Conservation (phyloP, 192 early-diverging fungal species). For the Rhizophlyctis rosea region DNA sequence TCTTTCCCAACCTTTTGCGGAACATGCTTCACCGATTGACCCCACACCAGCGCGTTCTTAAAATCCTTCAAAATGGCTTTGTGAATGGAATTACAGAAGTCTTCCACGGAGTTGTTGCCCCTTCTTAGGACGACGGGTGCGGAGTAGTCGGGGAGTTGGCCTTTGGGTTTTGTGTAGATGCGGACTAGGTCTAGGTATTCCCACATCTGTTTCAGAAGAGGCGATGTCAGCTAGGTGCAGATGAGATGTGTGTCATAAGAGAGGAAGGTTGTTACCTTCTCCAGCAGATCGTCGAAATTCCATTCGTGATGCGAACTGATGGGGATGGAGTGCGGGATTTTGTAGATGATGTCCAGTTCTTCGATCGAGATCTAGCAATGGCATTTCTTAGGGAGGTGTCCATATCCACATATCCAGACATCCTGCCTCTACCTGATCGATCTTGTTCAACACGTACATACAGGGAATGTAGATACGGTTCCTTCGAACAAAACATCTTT, state of each 20-base stretch:
- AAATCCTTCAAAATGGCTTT: constrained; percentile 89
- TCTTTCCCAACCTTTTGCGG: constrained; percentile 98
- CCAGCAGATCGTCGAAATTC: constrained; percentile 98
- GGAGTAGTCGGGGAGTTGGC: constrained; percentile 90
- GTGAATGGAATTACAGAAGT: constrained; percentile 97
- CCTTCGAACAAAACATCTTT: no score
- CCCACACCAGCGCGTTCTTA: constrained; percentile 94
- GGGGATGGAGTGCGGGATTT: constrained; percentile 90
- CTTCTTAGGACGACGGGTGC: constrained; percentile 86
- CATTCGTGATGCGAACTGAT: constrained; percentile 61
- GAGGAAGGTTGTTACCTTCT: no score
- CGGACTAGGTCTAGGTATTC: constrained; percentile 72
- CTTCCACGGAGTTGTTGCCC: constrained; percentile 67
- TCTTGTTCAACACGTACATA: constrained; percentile 98
- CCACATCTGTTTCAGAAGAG: constrained; percentile 46
- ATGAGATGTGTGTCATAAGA: neutral
- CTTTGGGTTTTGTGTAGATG: constrained; percentile 84
- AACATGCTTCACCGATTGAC: constrained; percentile 90
- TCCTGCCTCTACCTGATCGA: constrained; percentile 75
- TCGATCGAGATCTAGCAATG: constrained; percentile 73
- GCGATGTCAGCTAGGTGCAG: neutral
- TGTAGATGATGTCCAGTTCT: constrained; percentile 94
- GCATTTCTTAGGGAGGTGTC: no score
- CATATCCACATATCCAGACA: no score
- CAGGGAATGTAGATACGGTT: constrained; percentile 93